A percentile compares a stretch with the other conserved stretches of the same genome.
These are phyloP conservation scores for Candida odintsovae DNA, from an alignment of 805 yeast genomes.

Conservation along the genomic window DNA sequence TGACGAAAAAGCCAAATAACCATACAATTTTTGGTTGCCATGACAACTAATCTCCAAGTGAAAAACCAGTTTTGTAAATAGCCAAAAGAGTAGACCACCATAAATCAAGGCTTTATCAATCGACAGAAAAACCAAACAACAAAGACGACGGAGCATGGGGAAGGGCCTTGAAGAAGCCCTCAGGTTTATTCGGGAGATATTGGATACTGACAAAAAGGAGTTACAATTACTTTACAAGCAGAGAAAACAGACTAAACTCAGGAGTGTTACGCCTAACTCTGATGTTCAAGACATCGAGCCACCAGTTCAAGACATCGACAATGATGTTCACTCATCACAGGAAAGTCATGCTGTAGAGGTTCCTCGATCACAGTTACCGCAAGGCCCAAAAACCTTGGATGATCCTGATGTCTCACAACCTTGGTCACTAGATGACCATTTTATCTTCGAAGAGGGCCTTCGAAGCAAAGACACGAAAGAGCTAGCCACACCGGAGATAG, in stretches of 20 bases:
- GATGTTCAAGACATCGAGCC: neutral
- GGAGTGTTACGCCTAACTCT: neutral
- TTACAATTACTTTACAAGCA: neutral
- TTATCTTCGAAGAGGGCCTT: neutral
- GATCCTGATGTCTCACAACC: neutral
- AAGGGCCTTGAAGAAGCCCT: neutral
- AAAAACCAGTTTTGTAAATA: too few species aligned
- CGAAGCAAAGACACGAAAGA: neutral
- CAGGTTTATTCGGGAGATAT: neutral
- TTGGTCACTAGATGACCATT: neutral
- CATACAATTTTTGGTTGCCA: too few species aligned
- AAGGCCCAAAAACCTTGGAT: neutral
- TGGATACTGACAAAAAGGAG: neutral
- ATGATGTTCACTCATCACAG: neutral
- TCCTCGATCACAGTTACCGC: neutral
- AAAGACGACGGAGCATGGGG: neutral
- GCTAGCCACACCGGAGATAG: neutral
- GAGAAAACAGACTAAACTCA: neutral
- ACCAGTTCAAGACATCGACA: neutral
- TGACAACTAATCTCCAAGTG: too few species aligned
- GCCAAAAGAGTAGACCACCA: too few species aligned
- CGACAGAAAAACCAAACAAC: too few species aligned
- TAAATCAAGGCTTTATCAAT: too few species aligned
- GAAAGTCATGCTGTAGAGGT: neutral
- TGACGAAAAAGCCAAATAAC: too few species aligned